Conservation (phyloP, 371 early-diverging fungal species). For the Rhizopus sp. region DNA sequence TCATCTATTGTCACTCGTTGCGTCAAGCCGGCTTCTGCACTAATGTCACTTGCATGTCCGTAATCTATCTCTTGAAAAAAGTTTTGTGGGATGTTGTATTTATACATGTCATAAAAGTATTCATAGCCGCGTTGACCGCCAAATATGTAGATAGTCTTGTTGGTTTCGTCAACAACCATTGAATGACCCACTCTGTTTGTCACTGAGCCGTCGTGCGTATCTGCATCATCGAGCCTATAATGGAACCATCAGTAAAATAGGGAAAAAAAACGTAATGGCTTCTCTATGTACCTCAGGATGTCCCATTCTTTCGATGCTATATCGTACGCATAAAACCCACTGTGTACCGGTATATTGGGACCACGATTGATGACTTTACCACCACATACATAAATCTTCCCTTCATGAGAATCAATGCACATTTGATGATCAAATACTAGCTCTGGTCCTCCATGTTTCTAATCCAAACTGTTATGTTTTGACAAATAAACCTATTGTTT, state of each 20-base stretch:
- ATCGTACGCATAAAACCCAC: constrained; percentile 84
- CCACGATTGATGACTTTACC: constrained; percentile 73
- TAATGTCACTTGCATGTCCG: constrained; percentile 70
- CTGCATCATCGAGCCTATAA: constrained; percentile 15
- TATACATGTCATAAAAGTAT: constrained; percentile 72
- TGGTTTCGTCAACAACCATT: constrained; percentile 79
- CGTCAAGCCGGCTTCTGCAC: constrained; percentile 80
- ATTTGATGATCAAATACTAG: constrained; percentile 95
- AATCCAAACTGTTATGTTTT: background rate
- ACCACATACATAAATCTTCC: constrained; percentile 88
- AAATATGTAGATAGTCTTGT: constrained; percentile 81
- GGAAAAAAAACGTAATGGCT: background rate
- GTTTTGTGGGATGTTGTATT: constrained; percentile 80
- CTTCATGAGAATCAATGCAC: constrained; percentile 75
- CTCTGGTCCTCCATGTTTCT: constrained; percentile 80
- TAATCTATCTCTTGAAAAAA: constrained; percentile 71
- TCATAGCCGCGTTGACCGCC: constrained; percentile 88
- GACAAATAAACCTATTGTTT: background rate
- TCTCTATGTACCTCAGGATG: constrained; percentile 49
- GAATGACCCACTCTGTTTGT: constrained; percentile 78
- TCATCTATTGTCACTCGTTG: constrained; percentile 85
- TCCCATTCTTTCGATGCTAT: constrained; percentile 68
- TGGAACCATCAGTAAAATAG: constrained; percentile 19
- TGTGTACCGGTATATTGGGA: constrained; percentile 67
- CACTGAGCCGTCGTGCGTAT: background rate